Conservation (phyloP, 2,329 filamentous ascomycete genomes). For the Lasiodiplodia gonubiensis region DNA sequence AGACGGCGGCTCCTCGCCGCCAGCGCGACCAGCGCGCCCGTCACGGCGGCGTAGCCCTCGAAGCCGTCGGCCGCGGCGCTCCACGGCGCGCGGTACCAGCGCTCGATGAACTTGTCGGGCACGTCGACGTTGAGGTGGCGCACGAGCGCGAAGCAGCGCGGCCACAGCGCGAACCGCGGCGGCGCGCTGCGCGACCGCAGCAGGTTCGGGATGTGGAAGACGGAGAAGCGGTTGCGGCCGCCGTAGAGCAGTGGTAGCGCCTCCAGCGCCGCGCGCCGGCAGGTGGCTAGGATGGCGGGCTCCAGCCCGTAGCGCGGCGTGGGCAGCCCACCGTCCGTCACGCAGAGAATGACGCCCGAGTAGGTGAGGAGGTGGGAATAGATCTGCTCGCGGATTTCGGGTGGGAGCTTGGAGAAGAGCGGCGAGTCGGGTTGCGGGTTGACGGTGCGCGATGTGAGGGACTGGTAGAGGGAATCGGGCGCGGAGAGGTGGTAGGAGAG, state of each 20-base stretch:
- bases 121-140: constrained; percentile 26
- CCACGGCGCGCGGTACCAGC: constrained; percentile 18
- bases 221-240: constrained; percentile 26
- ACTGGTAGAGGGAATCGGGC: constrained; percentile 1
- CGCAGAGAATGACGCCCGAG: constrained; percentile 17
- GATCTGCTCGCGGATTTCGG: constrained; percentile 26
- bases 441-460: background rate
- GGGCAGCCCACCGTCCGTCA: constrained; percentile 24
- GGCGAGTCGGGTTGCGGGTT: constrained; percentile 19
- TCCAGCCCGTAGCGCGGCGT: constrained; percentile 11
- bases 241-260: constrained; percentile 16
- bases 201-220: constrained; percentile 28
- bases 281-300: constrained; percentile 4
- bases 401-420: constrained; percentile 27
- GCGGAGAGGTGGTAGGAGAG: constrained; percentile 10
- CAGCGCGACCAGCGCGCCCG: background rate
- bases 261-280: constrained; percentile 13
- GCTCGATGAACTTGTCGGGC: constrained; percentile 26
- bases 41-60: constrained; percentile 7
- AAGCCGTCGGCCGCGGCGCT: constrained; percentile 7
- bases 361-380: constrained; percentile 20
- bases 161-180: constrained; percentile 21
- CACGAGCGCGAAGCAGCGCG: constrained; percentile 24
- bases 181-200: constrained; percentile 19
- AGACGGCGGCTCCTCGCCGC: background rate